Percentiles rank a stretch among this genome's conserved stretches.
Conservation (phyloP, 192 early-diverging fungal species). For the Linnemannia hyalina region DNA sequence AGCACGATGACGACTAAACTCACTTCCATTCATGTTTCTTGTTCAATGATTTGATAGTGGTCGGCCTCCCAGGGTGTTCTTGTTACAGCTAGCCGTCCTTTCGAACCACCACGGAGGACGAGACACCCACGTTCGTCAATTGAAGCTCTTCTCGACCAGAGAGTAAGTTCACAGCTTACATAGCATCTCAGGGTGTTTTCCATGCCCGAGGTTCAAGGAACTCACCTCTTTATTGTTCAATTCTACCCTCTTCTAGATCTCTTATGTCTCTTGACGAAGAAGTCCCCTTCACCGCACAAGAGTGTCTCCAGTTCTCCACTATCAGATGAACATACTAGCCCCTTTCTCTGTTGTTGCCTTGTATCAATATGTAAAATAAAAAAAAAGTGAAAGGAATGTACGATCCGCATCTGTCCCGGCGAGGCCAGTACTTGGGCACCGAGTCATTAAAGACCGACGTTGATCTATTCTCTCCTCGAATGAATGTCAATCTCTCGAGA, state of each 20-base stretch:
- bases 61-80: conserved; percentile 69
- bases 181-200: neutral
- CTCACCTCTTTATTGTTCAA: neutral
- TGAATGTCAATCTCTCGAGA: neutral
- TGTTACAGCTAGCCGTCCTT: conserved; percentile 79
- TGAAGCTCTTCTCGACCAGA: conserved; percentile 73
- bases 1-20: neutral
- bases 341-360: neutral
- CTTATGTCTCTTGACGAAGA: conserved; percentile 53
- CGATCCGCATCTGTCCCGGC: conserved; percentile 61
- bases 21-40: neutral
- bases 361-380: neutral
- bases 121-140: conserved; percentile 85
- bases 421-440: conserved; percentile 60
- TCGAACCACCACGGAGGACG: conserved; percentile 86
- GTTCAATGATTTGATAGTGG: conserved; percentile 22
- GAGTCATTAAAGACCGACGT: conserved; percentile 59
- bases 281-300: conserved; percentile 62
- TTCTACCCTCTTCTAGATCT: conserved; percentile 16
- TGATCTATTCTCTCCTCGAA: conserved; percentile 13
- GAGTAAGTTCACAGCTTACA: conserved; percentile 57
- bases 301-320: conserved; percentile 60
- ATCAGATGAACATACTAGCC: conserved; percentile 19
- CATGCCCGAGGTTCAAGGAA: neutral
- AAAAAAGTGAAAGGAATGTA: conserved; percentile 30